Evolutionary conservation across 495 filamentous ascomycete species (phyloP).

Genomic region (Tuber microsphaerosporum): DNA sequence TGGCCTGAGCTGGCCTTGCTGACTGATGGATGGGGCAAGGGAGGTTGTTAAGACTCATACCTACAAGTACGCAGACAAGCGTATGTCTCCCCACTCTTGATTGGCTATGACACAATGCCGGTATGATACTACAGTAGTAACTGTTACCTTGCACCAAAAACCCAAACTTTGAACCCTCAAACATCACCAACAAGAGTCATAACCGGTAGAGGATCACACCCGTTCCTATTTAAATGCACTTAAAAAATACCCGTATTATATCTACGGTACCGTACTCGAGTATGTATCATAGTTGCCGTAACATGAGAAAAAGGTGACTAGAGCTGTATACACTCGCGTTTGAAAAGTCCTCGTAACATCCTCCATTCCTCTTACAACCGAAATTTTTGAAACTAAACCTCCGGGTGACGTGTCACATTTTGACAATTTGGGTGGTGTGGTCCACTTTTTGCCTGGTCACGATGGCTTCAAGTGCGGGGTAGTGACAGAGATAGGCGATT

Average conservation of each 20-base stretch:
- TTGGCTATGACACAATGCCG: background rate
- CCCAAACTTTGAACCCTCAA: background rate
- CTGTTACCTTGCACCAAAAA: background rate
- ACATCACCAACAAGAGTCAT: background rate
- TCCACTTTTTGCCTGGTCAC: too few species aligned
- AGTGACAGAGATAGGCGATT: too few species aligned
- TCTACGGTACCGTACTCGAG: too few species aligned
- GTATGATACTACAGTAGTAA: too few species aligned
- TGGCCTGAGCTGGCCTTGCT: slow-evolving; percentile 13
- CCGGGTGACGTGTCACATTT: too few species aligned
- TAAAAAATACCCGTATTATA: too few species aligned
- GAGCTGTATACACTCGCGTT: too few species aligned
- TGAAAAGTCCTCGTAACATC: too few species aligned
- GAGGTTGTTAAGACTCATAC: slow-evolving; percentile 38
- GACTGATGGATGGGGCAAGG: slow-evolving; percentile 19
- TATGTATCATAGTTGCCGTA: background rate
- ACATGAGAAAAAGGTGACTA: background rate
- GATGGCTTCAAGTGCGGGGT: too few species aligned
- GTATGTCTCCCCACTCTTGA: background rate
- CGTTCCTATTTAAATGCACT: background rate
- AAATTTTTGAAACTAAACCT: too few species aligned
- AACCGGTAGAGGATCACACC: background rate
- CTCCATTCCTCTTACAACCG: too few species aligned
- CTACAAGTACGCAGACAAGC: slow-evolving; percentile 26
- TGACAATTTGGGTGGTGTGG: too few species aligned